Base-by-base conservation (phyloP, 495 filamentous ascomycete genomes). In the Podospora conica region DNA sequence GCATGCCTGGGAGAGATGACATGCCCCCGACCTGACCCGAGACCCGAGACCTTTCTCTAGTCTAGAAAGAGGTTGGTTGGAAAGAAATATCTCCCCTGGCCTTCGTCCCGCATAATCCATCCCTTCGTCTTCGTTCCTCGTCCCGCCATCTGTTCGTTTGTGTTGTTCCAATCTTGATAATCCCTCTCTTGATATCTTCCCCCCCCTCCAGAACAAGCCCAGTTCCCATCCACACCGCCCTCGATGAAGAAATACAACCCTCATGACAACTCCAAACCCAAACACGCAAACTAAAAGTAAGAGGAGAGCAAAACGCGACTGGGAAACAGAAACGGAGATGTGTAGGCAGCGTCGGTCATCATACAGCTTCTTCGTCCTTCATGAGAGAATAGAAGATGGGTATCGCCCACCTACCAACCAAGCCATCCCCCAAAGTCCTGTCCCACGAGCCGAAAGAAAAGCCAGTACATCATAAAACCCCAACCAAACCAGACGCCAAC, bases 141-240 rank as follows among this genome's bases (percentile, higher is more conserved):
- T 15, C n/a, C n/a, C n/a, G n/a, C n/a, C n/a, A n/a, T n/a, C n/a
- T n/a, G n/a, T n/a, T n/a, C n/a, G 27, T 57, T 22, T 33, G 25
- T 12, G 11, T 24, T 57, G 27, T 63, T 11, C 62, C 62, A 64
- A 64, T 64, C 62, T 64, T 25, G 21, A 25, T 28, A 57, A 57
- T 18, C 62, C 55, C 8, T 58, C 53, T 27, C 5, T 53, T n/a
- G 20, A 18, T 48, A 53, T 59, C 48, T 55, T 12, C 27, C 5
- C 4, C n/a, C 24, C 29, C n/a, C n/a, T n/a, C n/a, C n/a, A n/a
- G n/a, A n/a, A n/a, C n/a, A n/a, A n/a, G n/a, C n/a, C n/a, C 22
- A 23, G 11, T 15, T 31, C 22, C 21, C 15, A 20, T 61, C 15
- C 22, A 27, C n/a, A 4, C 7, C 55, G 48, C 8, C 4, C 20